Conservation (phyloP, 495 filamentous ascomycete genomes). For the Penicillium salamii region DNA sequence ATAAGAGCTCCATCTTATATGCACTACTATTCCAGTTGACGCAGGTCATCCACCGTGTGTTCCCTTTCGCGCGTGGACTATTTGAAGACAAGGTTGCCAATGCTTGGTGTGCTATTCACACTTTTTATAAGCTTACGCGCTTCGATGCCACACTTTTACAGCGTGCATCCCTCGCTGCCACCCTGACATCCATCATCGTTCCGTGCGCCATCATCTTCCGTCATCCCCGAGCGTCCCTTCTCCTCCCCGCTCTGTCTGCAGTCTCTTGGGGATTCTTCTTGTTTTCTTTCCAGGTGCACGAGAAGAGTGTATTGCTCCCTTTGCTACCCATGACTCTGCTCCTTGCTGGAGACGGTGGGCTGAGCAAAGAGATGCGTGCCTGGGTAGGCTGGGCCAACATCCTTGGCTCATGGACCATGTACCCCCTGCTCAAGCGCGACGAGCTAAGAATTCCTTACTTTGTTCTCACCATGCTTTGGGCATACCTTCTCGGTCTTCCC, state of each 20-base stretch:
- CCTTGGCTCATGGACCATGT: slow-evolving; percentile 91
- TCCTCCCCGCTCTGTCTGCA: slow-evolving; percentile 74
- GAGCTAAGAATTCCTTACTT: slow-evolving; percentile 80
- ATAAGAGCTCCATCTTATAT: slow-evolving; percentile 66
- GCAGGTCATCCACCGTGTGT: slow-evolving; percentile 84
- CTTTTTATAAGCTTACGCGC: slow-evolving; percentile 77
- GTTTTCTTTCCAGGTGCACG: slow-evolving; percentile 95
- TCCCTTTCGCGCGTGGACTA: slow-evolving; percentile 88
- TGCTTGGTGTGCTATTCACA: slow-evolving; percentile 90
- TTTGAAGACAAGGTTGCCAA: slow-evolving; percentile 99
- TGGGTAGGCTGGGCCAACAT: slow-evolving; percentile 95
- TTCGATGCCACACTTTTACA: slow-evolving; percentile 68
- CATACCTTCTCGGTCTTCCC: slow-evolving; percentile 83
- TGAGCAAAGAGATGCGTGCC: slow-evolving; percentile 69
- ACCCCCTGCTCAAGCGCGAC: slow-evolving; percentile 81
- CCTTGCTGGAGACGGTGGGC: slow-evolving; percentile 70
- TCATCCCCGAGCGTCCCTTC: slow-evolving; percentile 68
- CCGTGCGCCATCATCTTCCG: slow-evolving; percentile 77
- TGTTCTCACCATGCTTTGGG: slow-evolving; percentile 82
- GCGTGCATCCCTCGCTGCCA: slow-evolving; percentile 71
- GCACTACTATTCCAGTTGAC: slow-evolving; percentile 68
- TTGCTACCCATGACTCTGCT: slow-evolving; percentile 88
- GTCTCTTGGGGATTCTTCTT: slow-evolving; percentile 97
- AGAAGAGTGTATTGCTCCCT: slow-evolving; percentile 91
- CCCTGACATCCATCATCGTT: slow-evolving; percentile 69